Evolutionary conservation across 768 basidiomycete genomes (phyloP).

Genomic region (Tylopilus plumbeoviolaceoides): DNA sequence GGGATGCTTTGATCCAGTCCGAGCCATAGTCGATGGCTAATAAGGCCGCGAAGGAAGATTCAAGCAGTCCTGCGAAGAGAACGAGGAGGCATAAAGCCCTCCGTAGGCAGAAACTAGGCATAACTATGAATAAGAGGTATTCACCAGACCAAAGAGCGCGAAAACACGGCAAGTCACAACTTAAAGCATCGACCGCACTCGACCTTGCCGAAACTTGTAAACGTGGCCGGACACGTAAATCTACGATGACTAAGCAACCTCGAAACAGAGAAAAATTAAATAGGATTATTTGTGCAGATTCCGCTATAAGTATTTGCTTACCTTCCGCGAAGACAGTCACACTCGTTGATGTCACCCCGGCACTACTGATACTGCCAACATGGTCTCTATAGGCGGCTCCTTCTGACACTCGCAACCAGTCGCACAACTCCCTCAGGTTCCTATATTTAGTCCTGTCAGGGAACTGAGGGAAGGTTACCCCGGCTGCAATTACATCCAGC

Average conservation of each 20-base stretch:
- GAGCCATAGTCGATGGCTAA: slow-evolving; percentile 98
- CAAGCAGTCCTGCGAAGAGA: slow-evolving; percentile 20
- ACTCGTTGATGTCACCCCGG: no score
- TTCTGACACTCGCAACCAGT: no score
- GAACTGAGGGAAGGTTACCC: no score
- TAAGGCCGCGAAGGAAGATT: slow-evolving; percentile 61
- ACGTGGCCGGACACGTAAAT: slow-evolving; percentile 25
- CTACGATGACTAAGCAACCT: slow-evolving; percentile 14
- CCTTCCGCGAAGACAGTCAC: no score
- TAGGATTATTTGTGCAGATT: no score
- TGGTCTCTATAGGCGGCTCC: no score
- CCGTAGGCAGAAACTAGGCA: slow-evolving; percentile 23
- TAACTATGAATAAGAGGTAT: slow-evolving; percentile 12
- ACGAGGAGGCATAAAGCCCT: slow-evolving; percentile 25
- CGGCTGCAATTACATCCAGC: no score
- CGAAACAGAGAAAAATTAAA: not conserved
- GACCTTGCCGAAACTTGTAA: not conserved
- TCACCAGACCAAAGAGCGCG: slow-evolving; percentile 11
- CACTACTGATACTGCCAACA: no score
- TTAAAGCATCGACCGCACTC: slow-evolving; percentile 5
- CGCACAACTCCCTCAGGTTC: no score
- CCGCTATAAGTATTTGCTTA: no score
- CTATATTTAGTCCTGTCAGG: not conserved
- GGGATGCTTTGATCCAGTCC: slow-evolving; percentile 94
- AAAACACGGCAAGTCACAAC: slow-evolving; percentile 14